Evolutionary conservation across 441 rosid genomes (phyloP), one percentile per base, ranked within the genome.

Genomic region (Jatropha multifida): DNA sequence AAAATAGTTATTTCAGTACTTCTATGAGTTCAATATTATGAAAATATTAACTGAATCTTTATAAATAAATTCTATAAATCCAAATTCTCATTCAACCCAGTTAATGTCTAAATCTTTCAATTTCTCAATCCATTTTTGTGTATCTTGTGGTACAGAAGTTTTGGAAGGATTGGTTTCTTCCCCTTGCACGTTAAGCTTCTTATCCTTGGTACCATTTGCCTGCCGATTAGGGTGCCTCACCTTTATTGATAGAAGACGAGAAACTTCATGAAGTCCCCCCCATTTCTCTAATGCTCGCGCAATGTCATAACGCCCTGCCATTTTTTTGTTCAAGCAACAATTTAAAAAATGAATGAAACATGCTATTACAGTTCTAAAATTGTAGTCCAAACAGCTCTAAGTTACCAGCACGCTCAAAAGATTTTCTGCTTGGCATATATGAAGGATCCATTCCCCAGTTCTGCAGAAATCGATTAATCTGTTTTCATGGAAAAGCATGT

Each of bases 371-470:
- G 10, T n/a, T 11, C 61, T 32, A 38, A 56, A 54, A 32, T 17
- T n/a, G 5, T 32, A 41, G 4, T 74, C 72, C 44, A n/a, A 49
- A 56, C n/a, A 65, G n/a, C 18, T 23, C 12, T 8, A 42, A 32
- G 4, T 64, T 84, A 92, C 99, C 98, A 81, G 98, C 99, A 14
- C 97, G 97, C 80, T 96, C 99, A 23, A 96, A 96, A 37, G 97
- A 82, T 76, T 92, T 96, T 82, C 99, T 90, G 75, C 97, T 92
- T 7, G 99, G 97, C 99, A 96, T 96, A 76, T 82, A 90, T 18
- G 93, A 82, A 55, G 88, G 95, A 79, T 96, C 98, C 99, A 96
- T 96, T 79, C 97, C 99, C 99, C 97, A 93, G 82, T 87, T 90
- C 83, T 84, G 84, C 75, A 90, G 98, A 84, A 96, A 93, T 77